Percentiles rank a stretch among this genome's conserved stretches.
phyloP scores from a whole-genome alignment of 305 asterid species.

The Withania somnifera region DNA sequence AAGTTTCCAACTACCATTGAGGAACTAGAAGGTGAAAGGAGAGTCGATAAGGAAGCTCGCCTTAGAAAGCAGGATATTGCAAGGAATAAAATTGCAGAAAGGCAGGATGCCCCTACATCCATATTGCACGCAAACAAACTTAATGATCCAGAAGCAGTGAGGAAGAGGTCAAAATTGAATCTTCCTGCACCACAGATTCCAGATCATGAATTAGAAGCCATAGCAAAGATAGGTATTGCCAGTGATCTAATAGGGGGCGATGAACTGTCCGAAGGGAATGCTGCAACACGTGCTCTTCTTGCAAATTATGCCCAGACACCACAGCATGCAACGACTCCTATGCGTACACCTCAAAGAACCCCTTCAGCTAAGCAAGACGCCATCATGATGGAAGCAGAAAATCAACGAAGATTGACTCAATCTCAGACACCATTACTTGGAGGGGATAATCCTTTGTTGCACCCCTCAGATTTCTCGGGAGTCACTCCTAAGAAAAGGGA shows the following conservation, averaged over 20 bases:
- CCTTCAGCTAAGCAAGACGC: slow-evolving; percentile 90
- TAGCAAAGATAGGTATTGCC: slow-evolving; percentile 91
- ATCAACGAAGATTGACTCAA: slow-evolving; percentile 66
- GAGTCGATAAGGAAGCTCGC: slow-evolving; percentile 82
- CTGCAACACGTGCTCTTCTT: slow-evolving; percentile 90
- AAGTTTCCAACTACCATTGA: slow-evolving; percentile 90
- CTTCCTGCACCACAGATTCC: slow-evolving; percentile 97
- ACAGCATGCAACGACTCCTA: slow-evolving; percentile 80
- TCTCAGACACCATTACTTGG: slow-evolving; percentile 97
- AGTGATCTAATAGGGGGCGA: slow-evolving; percentile 72
- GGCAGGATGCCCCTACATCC: slow-evolving; percentile 96
- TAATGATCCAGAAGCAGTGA: slow-evolving; percentile 88
- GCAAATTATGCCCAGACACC: slow-evolving; percentile 87
- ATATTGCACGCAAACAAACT: slow-evolving; percentile 89
- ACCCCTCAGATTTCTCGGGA: slow-evolving; percentile 97
- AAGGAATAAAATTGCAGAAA: slow-evolving; percentile 76
- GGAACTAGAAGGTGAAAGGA: slow-evolving; percentile 98
- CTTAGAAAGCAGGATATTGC: slow-evolving; percentile 89
- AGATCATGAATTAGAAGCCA: slow-evolving; percentile 91
- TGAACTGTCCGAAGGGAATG: slow-evolving; percentile 82
- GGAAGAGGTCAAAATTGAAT: slow-evolving; percentile 69
- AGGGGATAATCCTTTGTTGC: slow-evolving; percentile 87
- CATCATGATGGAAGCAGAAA: slow-evolving; percentile 97
- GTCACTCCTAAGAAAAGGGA: slow-evolving; percentile 93
- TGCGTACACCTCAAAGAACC: slow-evolving; percentile 87